Conservation (phyloP, 2,329 filamentous ascomycete genomes). For the Cladophialophora immunda region DNA sequence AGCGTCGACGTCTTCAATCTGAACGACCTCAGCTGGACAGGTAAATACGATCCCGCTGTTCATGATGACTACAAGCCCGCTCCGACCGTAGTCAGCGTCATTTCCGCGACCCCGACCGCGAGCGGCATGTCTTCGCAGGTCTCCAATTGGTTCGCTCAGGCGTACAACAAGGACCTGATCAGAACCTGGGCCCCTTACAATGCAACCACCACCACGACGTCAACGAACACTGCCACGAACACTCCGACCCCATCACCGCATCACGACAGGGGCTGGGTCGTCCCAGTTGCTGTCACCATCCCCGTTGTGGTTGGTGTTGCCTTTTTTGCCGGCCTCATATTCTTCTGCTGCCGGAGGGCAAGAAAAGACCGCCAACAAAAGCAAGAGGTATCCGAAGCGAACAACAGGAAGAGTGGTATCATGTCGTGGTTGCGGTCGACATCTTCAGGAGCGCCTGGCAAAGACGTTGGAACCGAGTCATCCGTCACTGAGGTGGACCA, state of each 20-base stretch:
- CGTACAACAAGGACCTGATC: slow-evolving; percentile 64
- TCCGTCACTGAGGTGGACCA: slow-evolving; percentile 30
- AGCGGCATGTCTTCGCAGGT: slow-evolving; percentile 39
- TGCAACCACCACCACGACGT: background rate
- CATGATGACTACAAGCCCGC: slow-evolving; percentile 43
- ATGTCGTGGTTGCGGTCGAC: slow-evolving; percentile 26
- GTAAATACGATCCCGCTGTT: slow-evolving; percentile 42
- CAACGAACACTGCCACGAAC: background rate
- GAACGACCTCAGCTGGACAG: slow-evolving; percentile 45
- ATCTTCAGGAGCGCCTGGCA: slow-evolving; percentile 3
- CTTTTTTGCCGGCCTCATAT: slow-evolving; percentile 59
- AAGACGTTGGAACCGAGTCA: slow-evolving; percentile 28
- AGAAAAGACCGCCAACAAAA: slow-evolving; percentile 4
- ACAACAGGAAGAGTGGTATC: slow-evolving; percentile 22
- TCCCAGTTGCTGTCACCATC: slow-evolving; percentile 69
- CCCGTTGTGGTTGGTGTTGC: slow-evolving; percentile 66
- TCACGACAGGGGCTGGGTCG: slow-evolving; percentile 50
- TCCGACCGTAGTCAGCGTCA: slow-evolving; percentile 39
- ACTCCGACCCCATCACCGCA: slow-evolving; percentile 1
- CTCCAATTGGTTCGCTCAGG: slow-evolving; percentile 63
- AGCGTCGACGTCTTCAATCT: slow-evolving; percentile 58
- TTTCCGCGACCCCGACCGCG: slow-evolving; percentile 43
- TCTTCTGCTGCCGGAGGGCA: slow-evolving; percentile 59
- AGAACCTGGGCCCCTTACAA: slow-evolving; percentile 66
- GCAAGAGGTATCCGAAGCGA: background rate